Base-by-base conservation (phyloP, 805 yeast species). In the Saccharomycopsis guyanensis region DNA sequence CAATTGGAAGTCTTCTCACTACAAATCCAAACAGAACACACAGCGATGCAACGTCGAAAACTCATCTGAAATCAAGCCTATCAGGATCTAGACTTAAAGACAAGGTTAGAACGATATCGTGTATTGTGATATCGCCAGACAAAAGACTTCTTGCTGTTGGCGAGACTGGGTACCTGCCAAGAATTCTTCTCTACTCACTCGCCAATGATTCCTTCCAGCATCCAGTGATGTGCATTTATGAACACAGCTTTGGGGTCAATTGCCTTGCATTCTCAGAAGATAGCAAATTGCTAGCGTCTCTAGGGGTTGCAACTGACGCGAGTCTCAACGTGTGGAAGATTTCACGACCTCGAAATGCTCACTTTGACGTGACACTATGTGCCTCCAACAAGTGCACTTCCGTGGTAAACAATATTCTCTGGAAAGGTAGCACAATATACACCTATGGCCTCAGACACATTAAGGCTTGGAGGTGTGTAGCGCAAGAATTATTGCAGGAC, bases 291-390 rank as follows among this genome's bases (percentile, higher is more conserved):
- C 60, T 83, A 29, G 73, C 82, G 29, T 78, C 86, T 7, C 60
- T 82, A 40, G 91, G 91, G 0, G 63, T 75, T n/a, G 65, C 78
- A 2, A 80, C 78, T 53, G 93, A 83, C 58, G 87, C 89, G 1
- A 80, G 70, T 47, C 56, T 83, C 10, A 73, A 76, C 53, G 60
- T 84, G 6, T 83, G 91, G 89, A 66, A 60, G 40, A 56, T 73
- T 12, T 50, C 53, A 3, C 47, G 49, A 24, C 45, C 50, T n/a
- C 37, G 43, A 6, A 57, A 56, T 8, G 61, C 56, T 1, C n/a
- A n/a, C n/a, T n/a, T n/a, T n/a, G n/a, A n/a, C n/a, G 53, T 66
- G 4, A 56, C 57, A 3, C 64, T 76, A 25, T 57, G 61, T 18
- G 75, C 79, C 0, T 72, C 78, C 32, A 82, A 82, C 60, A 70